A percentile compares a stretch with the other conserved stretches of the same genome.
phyloP scores from a whole-genome alignment of 2,329 filamentous ascomycete species.

The Shiraia bambusicola region DNA sequence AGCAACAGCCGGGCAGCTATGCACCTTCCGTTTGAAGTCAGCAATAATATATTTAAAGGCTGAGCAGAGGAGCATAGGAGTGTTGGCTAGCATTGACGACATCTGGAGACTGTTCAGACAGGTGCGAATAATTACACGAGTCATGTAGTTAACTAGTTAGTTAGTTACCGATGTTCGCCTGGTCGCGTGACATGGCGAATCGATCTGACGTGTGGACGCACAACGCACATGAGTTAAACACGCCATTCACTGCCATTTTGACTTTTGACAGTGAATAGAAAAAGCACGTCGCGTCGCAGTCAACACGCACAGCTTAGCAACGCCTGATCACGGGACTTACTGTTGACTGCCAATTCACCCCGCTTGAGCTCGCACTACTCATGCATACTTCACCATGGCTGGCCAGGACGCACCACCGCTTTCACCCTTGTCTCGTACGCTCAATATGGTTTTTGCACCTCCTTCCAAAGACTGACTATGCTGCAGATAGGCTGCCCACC shows the following conservation, averaged over 20 bases:
- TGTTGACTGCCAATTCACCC: slow-evolving; percentile 2
- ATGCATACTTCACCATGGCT: slow-evolving; percentile 27
- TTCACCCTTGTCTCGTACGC: slow-evolving; percentile 44
- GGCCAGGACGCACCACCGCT: slow-evolving; percentile 26
- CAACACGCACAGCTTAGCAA: not conserved
- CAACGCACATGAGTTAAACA: slow-evolving; percentile 1
- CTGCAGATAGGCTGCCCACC: slow-evolving; percentile 71
- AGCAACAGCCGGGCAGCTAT: not conserved
- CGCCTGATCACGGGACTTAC: slow-evolving; percentile 25
- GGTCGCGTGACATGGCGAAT: slow-evolving; percentile 24
- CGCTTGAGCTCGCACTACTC: slow-evolving; percentile 4
- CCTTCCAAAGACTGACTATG: slow-evolving; percentile 15
- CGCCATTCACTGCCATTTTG: slow-evolving; percentile 1
- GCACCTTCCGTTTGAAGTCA: not conserved
- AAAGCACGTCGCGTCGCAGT: slow-evolving; percentile 22
- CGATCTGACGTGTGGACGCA: slow-evolving; percentile 7
- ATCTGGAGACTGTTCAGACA: not conserved
- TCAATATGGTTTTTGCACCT: slow-evolving; percentile 3
- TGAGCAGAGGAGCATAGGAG: not conserved
- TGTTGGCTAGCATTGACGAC: not conserved
- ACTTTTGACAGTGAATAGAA: slow-evolving; percentile 4
- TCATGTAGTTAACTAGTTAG: too few species aligned
- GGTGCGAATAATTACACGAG: slow-evolving; percentile 20
- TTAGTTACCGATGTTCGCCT: slow-evolving; percentile 13
- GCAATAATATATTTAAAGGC: not conserved